A percentile compares a stretch with the other conserved stretches of the same genome.
Evolutionary conservation across 306 rosid genomes (phyloP).

Genomic region (Vigna nakashimae): DNA sequence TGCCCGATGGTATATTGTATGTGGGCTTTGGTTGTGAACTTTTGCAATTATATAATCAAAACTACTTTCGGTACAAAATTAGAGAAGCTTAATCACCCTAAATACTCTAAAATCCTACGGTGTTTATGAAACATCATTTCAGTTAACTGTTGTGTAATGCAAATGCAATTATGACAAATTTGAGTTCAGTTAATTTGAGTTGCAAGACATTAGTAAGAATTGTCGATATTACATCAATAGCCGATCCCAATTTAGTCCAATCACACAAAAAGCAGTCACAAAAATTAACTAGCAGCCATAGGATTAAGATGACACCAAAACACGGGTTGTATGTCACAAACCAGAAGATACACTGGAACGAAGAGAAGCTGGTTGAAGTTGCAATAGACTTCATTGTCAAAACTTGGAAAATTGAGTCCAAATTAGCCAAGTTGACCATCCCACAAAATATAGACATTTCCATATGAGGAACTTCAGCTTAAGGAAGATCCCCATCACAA

Average conservation of each 20-base stretch:
- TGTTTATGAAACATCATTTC: not conserved
- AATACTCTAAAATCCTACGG: not conserved
- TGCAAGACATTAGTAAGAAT: conserved; percentile 36
- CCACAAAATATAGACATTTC: conserved; percentile 56
- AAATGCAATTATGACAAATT: not conserved
- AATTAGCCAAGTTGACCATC: conserved; percentile 55
- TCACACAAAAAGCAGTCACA: conserved; percentile 54
- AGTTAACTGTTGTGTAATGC: not conserved
- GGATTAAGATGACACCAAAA: conserved; percentile 55
- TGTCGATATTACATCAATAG: conserved; percentile 47
- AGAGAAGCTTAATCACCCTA: not conserved
- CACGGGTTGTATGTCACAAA: conserved; percentile 55
- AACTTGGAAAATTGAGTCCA: conserved; percentile 56
- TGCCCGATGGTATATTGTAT: too few species aligned
- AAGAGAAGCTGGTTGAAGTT: conserved; percentile 52
- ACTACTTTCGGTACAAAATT: not conserved
- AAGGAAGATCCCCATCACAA: conserved; percentile 45
- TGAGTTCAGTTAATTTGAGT: conserved; percentile 20
- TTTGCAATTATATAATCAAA: not conserved
- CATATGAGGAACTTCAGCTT: conserved; percentile 45
- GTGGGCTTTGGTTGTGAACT: too few species aligned
- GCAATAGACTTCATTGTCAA: conserved; percentile 48
- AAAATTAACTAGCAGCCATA: conserved; percentile 46
- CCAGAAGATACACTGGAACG: conserved; percentile 56
- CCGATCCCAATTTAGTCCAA: conserved; percentile 44